phyloP scores from a whole-genome alignment of 805 yeast genomes.

The Torulaspora quercuum region DNA sequence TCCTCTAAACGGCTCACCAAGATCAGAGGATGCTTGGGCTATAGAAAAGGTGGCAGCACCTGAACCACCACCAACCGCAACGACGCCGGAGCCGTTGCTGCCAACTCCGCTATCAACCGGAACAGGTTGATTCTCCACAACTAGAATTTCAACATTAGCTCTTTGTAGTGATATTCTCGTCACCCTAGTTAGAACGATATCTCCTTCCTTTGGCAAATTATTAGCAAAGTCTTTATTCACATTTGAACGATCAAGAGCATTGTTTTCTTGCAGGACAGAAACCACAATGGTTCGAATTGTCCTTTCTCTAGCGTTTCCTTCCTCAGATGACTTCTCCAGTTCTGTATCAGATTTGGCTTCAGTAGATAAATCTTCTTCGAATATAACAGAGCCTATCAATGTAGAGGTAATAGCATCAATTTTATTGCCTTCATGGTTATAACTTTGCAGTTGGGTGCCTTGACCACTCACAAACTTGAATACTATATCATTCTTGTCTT shows the following conservation, averaged over 20 bases:
- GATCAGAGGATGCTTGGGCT: constrained; percentile 55
- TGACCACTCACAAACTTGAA: constrained; percentile 56
- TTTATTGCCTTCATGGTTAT: constrained; percentile 39
- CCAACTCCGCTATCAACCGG: constrained; percentile 66
- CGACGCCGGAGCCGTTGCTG: constrained; percentile 44
- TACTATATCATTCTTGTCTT: constrained; percentile 32
- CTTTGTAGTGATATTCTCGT: constrained; percentile 63
- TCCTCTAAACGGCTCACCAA: constrained; percentile 88
- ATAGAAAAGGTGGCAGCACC: constrained; percentile 45
- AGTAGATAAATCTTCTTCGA: constrained; percentile 23
- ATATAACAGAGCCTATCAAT: constrained; percentile 53
- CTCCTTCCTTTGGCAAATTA: constrained; percentile 77
- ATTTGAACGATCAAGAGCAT: constrained; percentile 13
- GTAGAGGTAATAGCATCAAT: constrained; percentile 54
- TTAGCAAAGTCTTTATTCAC: constrained; percentile 38
- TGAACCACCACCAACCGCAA: constrained; percentile 53
- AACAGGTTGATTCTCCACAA: constrained; percentile 58
- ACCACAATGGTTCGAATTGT: constrained; percentile 25
- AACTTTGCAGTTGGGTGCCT: constrained; percentile 55
- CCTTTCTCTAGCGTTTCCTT: constrained; percentile 16
- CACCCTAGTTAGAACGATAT: constrained; percentile 73
- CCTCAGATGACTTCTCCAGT: constrained; percentile 12
- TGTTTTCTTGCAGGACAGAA: constrained; percentile 30
- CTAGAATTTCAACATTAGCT: constrained; percentile 73
- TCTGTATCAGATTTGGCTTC: constrained; percentile 18